A percentile compares a stretch with the other conserved stretches of the same genome.
phyloP scores from a whole-genome alignment of 164 flowering plant genomes.

The Stephania japonica region DNA sequence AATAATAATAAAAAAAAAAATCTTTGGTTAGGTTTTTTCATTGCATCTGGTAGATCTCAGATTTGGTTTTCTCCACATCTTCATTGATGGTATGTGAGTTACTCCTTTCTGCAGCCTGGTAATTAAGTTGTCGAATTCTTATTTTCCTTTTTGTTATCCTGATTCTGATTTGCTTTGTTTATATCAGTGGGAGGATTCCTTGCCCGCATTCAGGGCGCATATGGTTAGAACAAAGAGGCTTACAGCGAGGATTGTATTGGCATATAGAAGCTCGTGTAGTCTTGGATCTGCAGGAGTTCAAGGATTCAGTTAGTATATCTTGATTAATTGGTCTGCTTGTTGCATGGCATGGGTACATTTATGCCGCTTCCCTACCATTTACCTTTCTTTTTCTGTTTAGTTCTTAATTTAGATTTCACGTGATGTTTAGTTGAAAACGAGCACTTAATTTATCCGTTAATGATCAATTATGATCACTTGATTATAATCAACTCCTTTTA shows the following conservation, averaged over 20 bases:
- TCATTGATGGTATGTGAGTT: not conserved
- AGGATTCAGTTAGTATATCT: conserved; percentile 39
- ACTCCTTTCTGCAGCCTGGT: not conserved
- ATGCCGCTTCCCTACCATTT: not conserved
- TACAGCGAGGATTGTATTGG: conserved; percentile 88
- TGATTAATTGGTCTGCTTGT: not conserved
- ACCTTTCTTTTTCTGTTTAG: too few relatives aligned
- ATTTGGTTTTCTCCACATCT: not conserved
- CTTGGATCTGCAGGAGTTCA: conserved; percentile 77
- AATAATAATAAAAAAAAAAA: too few relatives aligned
- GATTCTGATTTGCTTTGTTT: conserved; percentile 4
- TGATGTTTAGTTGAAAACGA: too few relatives aligned
- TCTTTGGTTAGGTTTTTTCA: too few relatives aligned
- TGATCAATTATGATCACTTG: too few relatives aligned
- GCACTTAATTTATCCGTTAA: too few relatives aligned
- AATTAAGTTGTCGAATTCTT: not conserved
- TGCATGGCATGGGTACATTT: not conserved
- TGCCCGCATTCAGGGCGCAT: conserved; percentile 92
- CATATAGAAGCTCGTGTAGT: conserved; percentile 98
- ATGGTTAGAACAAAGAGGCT: conserved; percentile 96
- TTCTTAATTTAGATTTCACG: too few relatives aligned
- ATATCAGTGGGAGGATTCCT: conserved; percentile 67
- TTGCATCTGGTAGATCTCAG: too few relatives aligned
- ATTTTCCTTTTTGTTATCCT: not conserved
- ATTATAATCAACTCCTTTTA: too few relatives aligned